A percentile compares a stretch with the other conserved stretches of the same genome.
phyloP scores from a whole-genome alignment of 2,329 filamentous ascomycete species.

The Chalaropsis thielavioides region DNA sequence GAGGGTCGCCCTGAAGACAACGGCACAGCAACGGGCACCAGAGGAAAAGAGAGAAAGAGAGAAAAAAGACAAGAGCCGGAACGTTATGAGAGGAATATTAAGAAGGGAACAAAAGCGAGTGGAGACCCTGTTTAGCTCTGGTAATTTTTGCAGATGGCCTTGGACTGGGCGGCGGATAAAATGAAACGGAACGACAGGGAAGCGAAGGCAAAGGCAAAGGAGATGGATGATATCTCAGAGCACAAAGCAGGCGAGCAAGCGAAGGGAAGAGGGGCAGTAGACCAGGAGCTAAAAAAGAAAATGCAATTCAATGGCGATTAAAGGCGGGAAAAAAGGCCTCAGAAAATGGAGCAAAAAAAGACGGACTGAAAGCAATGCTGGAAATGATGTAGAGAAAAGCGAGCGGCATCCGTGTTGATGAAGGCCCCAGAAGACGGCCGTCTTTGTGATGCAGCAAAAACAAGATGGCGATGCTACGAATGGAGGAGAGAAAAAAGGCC shows the following conservation, averaged over 20 bases:
- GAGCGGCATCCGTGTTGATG: background rate
- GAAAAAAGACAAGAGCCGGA: background rate
- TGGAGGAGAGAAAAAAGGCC: background rate
- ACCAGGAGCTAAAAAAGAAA: background rate
- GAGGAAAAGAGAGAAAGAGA: background rate
- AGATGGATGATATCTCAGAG: background rate
- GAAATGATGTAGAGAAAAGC: background rate
- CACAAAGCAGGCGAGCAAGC: background rate
- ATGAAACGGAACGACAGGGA: background rate
- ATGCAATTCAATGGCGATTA: background rate
- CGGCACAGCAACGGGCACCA: constrained; percentile 4
- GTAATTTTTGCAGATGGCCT: background rate
- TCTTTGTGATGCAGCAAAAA: background rate
- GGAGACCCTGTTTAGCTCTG: background rate
- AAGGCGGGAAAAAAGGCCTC: background rate
- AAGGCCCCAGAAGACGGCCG: background rate
- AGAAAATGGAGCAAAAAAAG: background rate
- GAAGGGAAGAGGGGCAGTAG: background rate
- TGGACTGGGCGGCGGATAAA: background rate
- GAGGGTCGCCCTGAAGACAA: background rate
- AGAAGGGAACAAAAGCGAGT: background rate
- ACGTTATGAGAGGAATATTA: constrained; percentile 1
- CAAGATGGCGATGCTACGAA: background rate
- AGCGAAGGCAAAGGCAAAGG: background rate
- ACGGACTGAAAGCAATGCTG: background rate